Evolutionary conservation across 1,284 basidiomycete genomes (phyloP).

Genomic region (Singerocomus rubriflavus): DNA sequence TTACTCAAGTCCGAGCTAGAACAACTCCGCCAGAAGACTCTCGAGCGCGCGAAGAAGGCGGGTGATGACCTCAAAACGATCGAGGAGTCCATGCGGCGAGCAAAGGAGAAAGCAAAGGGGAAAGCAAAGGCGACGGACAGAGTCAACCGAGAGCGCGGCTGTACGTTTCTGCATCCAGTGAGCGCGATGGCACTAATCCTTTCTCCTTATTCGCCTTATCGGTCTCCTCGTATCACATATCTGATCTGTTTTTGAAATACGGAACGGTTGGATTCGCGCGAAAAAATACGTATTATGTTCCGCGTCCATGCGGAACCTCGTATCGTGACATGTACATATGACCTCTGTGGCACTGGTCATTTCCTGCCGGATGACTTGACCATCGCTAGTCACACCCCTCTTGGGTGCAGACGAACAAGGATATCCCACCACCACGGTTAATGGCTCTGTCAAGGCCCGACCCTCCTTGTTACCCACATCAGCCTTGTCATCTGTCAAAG

Average conservation of each 20-base stretch:
- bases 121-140: conserved; percentile 67
- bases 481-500: conserved; percentile 25
- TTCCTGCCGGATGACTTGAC: conserved; percentile 1
- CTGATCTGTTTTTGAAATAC: conserved; percentile 2
- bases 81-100: conserved; percentile 64
- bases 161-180: conserved; percentile 46
- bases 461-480: conserved; percentile 20
- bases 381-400: conserved; percentile 25
- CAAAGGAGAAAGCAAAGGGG: conserved; percentile 74
- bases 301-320: background rate
- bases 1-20: conserved; percentile 58
- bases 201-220: conserved; percentile 17
- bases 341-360: conserved; percentile 15
- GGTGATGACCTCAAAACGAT: conserved; percentile 65
- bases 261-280: conserved; percentile 9
- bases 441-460: conserved; percentile 28
- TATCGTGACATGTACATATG: background rate
- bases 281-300: conserved; percentile 9
- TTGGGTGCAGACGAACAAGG: conserved; percentile 26
- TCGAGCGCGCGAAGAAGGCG: conserved; percentile 65
- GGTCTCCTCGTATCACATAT: background rate
- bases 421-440: conserved; percentile 16
- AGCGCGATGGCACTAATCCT: conserved; percentile 13
- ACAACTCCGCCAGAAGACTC: conserved; percentile 48
- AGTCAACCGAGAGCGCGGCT: conserved; percentile 66